A percentile compares a stretch with the other conserved stretches of the same genome.
phyloP scores from a whole-genome alignment of 176 grass and related monocot species.

The Avena sativa region DNA sequence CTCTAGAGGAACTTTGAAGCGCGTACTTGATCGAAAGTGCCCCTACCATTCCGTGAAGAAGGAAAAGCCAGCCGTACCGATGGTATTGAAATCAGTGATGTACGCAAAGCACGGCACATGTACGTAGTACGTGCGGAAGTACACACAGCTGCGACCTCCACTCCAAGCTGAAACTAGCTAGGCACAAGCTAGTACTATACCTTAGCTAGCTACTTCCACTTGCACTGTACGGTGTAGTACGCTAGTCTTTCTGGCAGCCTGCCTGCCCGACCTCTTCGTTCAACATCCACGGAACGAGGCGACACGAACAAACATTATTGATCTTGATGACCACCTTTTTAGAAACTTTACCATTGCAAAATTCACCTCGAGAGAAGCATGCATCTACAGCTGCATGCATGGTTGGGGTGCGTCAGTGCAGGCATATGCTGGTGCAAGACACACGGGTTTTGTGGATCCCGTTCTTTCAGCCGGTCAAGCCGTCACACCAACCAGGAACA shows the following conservation, averaged over 20 bases:
- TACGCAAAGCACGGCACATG: not conserved
- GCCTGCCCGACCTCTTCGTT: too few relatives aligned
- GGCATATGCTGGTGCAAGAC: too few relatives aligned
- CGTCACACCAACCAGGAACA: not conserved
- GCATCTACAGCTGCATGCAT: too few relatives aligned
- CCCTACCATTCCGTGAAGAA: not conserved
- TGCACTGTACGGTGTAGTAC: too few relatives aligned
- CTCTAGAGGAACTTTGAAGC: too few relatives aligned
- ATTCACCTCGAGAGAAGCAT: too few relatives aligned
- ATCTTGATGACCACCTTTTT: not conserved
- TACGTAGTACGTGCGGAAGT: not conserved
- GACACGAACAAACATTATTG: not conserved
- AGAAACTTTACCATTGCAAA: not conserved
- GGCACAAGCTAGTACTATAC: not conserved
- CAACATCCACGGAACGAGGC: not conserved
- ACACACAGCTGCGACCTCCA: too few relatives aligned
- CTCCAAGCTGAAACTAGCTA: not conserved
- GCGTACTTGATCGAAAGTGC: not conserved
- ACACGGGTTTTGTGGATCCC: not conserved
- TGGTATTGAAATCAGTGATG: conserved; percentile 27
- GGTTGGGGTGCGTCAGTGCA: too few relatives aligned
- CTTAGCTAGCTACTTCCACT: too few relatives aligned
- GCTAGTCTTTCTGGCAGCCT: too few relatives aligned
- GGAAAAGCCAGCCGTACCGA: not conserved
- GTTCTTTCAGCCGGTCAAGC: conserved; percentile 25